Percentiles rank a stretch among this genome's conserved stretches.
These are phyloP conservation scores for Acanthamoeba quina DNA, from an alignment of 208 protist species.

Conservation along the genomic window DNA sequence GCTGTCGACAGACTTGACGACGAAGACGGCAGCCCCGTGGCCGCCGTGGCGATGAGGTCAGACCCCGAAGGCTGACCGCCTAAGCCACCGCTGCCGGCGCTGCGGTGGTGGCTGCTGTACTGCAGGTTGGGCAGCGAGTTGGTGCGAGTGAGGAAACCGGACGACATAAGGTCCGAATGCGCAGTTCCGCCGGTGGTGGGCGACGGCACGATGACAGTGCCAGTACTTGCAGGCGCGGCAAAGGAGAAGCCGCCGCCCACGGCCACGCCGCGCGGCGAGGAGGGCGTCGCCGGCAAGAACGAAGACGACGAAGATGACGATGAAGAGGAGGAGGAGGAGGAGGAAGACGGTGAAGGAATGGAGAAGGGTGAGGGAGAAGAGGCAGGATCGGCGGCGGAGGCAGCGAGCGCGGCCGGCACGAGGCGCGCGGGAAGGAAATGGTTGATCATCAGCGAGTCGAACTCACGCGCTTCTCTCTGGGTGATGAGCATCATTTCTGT, in stretches of 20 bases:
- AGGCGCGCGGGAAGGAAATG: background rate
- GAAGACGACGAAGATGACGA: background rate
- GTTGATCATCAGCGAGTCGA: background rate
- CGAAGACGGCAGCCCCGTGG: background rate
- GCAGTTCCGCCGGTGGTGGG: background rate
- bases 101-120: background rate
- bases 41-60: background rate
- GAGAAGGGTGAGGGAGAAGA: background rate
- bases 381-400: background rate
- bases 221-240: background rate
- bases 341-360: background rate
- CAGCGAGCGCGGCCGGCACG: background rate
- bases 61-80: background rate
- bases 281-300: background rate
- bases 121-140: conserved; percentile 10
- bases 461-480: background rate
- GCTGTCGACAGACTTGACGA: background rate
- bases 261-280: background rate
- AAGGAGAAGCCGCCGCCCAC: background rate
- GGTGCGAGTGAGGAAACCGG: background rate
- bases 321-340: background rate
- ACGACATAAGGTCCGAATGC: background rate
- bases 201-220: background rate
- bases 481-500: background rate
- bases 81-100: background rate